phyloP scores from a whole-genome alignment of 2,329 filamentous ascomycete species.

The Gyromitra esculenta region DNA sequence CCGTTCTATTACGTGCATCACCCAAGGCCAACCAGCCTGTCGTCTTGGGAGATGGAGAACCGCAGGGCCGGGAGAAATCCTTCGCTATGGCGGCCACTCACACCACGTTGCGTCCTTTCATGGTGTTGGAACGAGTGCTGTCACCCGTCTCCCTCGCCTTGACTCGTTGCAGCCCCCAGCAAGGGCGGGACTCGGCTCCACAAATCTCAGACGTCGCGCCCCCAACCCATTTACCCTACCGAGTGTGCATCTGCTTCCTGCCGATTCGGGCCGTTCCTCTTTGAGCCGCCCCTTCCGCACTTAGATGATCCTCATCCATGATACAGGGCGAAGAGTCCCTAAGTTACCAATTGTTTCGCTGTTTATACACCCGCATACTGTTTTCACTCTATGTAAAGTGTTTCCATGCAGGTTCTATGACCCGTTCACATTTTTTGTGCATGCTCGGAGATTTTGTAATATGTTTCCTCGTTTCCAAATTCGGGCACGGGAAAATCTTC shows the following conservation, averaged over 20 bases:
- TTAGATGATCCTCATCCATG: constrained; percentile 21
- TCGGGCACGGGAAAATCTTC: constrained; percentile 32
- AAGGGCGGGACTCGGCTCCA: constrained; percentile 40
- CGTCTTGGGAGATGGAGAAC: constrained; percentile 32
- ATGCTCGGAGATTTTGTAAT: constrained; percentile 29
- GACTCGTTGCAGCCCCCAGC: constrained; percentile 2
- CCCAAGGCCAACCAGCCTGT: constrained; percentile 27
- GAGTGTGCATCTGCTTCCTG: constrained; percentile 28
- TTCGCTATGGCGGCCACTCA: constrained; percentile 13
- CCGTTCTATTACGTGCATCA: constrained; percentile 42
- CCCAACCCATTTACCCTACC: constrained; percentile 36
- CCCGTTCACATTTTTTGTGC: constrained; percentile 14
- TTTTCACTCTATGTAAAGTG: constrained; percentile 6
- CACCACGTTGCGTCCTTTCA: constrained; percentile 28
- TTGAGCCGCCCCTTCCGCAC: constrained; percentile 38
- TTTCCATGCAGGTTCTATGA: constrained; percentile 24
- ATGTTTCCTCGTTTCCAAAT: constrained; percentile 14
- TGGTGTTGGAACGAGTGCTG: constrained; percentile 15
- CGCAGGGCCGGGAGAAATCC: constrained; percentile 16
- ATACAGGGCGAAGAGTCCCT: neutral
- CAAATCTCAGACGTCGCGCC: constrained; percentile 7
- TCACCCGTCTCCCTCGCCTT: constrained; percentile 4
- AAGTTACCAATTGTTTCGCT: constrained; percentile 16
- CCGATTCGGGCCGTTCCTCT: constrained; percentile 41
- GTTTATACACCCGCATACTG: constrained; percentile 6